Evolutionary conservation across 208 protist species (phyloP).

Genomic region (Acanthamoeba triangularis): DNA sequence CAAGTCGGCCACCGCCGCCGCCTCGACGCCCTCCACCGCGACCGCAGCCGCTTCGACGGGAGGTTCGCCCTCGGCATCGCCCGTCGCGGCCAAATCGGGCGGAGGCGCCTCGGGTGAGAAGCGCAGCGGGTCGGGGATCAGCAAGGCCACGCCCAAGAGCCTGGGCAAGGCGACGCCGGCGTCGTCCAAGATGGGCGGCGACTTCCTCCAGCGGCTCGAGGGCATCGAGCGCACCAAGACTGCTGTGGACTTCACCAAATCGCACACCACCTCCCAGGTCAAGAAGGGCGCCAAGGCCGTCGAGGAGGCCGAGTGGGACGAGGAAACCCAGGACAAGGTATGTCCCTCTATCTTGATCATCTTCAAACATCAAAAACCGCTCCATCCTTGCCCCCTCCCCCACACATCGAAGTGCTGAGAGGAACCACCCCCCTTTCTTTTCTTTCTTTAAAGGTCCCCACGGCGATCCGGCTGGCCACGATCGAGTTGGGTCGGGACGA

Average conservation of each 20-base stretch:
- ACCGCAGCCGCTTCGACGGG: not conserved
- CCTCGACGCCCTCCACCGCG: not conserved
- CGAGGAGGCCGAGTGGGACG: slow-evolving; percentile 66
- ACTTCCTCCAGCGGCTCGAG: slow-evolving; percentile 60
- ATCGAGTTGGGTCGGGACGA: slow-evolving; percentile 56
- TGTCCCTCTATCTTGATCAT: not conserved
- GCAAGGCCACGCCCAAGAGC: slow-evolving; percentile 71
- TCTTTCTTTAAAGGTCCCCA: not conserved
- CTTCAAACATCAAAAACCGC: not conserved
- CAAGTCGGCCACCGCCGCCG: not conserved
- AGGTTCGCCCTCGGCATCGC: not conserved
- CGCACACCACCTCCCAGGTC: slow-evolving; percentile 35
- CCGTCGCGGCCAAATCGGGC: not conserved
- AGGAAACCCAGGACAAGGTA: slow-evolving; percentile 50
- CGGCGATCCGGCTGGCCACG: slow-evolving; percentile 29
- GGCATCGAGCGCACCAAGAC: slow-evolving; percentile 69
- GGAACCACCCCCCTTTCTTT: not conserved
- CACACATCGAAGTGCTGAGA: too few species aligned
- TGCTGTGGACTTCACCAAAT: slow-evolving; percentile 64
- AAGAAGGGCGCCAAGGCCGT: slow-evolving; percentile 65
- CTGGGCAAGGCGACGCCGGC: not conserved
- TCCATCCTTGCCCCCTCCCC: too few species aligned
- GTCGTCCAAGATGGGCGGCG: slow-evolving; percentile 28
- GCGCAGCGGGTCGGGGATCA: not conserved
- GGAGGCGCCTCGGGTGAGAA: not conserved